phyloP scores from a whole-genome alignment of 495 filamentous ascomycete genomes.

The Talaromyces nanjingensis region DNA sequence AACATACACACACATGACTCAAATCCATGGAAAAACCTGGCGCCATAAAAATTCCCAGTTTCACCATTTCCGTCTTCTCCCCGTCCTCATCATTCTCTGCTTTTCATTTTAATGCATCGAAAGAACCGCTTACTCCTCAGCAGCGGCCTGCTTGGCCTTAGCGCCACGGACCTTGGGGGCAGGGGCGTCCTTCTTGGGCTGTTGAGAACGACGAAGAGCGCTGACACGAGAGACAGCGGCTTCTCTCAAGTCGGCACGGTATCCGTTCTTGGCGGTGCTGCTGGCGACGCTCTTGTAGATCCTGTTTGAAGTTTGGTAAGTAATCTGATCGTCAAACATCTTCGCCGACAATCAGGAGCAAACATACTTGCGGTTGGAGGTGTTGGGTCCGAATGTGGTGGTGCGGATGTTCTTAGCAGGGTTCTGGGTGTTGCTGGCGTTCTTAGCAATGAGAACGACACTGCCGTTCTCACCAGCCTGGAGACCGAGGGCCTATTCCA shows the following conservation, averaged over 20 bases:
- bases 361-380: slow-evolving; percentile 70
- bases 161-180: slow-evolving; percentile 69
- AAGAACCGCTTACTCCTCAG: slow-evolving; percentile 26
- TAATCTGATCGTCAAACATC: not conserved
- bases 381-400: slow-evolving; percentile 60
- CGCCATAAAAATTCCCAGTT: not conserved
- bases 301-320: slow-evolving; percentile 37
- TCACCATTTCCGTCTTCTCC: not conserved
- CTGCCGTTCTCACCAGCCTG: slow-evolving; percentile 58
- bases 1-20: slow-evolving; percentile 1
- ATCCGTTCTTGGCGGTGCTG: slow-evolving; percentile 70
- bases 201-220: slow-evolving; percentile 74
- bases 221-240: slow-evolving; percentile 83
- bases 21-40: slow-evolving; percentile 1
- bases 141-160: slow-evolving; percentile 72
- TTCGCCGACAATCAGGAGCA: not conserved
- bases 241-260: slow-evolving; percentile 80
- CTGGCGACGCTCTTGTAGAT: slow-evolving; percentile 80
- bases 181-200: slow-evolving; percentile 65
- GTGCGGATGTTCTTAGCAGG: slow-evolving; percentile 56
- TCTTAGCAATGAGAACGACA: slow-evolving; percentile 77
- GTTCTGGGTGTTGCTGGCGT: slow-evolving; percentile 57
- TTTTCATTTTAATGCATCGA: slow-evolving; percentile 8
- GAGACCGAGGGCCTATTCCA: slow-evolving; percentile 71
- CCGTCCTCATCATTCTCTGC: not conserved